These are phyloP conservation scores for Malassezia furfur DNA, from an alignment of 1,284 basidiomycete species.

Conservation along the genomic window DNA sequence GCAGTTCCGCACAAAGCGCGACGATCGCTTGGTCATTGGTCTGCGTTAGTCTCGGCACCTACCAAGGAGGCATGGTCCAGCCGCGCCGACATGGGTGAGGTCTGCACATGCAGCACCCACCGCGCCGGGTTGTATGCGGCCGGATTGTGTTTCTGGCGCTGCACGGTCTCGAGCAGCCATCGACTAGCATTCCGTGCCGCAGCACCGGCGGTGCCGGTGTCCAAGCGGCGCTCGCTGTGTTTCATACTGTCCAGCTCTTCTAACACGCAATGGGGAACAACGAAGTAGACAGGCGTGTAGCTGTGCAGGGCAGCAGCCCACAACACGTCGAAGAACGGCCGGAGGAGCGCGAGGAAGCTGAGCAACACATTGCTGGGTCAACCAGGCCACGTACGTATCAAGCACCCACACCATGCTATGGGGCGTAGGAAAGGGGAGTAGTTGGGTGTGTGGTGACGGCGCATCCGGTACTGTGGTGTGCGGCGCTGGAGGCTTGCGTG, in stretches of 20 bases:
- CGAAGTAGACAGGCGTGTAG: not conserved
- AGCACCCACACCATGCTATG: conserved; percentile 7
- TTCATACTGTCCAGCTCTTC: conserved; percentile 17
- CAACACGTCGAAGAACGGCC: not conserved
- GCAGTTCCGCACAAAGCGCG: conserved; percentile 7
- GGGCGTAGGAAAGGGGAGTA: not conserved
- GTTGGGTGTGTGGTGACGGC: too few species aligned
- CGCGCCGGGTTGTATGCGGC: not conserved
- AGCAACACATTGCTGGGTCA: conserved; percentile 10
- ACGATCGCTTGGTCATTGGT: conserved; percentile 18
- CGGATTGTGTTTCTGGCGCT: conserved; percentile 6
- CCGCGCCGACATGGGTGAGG: not conserved
- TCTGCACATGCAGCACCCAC: conserved; percentile 15
- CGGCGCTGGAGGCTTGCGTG: too few species aligned
- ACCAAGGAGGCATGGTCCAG: conserved; percentile 1
- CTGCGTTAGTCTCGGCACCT: not conserved
- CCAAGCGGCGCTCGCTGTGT: not conserved
- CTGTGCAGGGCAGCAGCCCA: not conserved
- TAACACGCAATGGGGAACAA: conserved; percentile 12
- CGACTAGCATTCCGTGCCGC: conserved; percentile 8
- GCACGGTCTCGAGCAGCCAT: conserved; percentile 13
- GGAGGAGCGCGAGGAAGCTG: not conserved
- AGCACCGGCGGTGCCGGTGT: not conserved
- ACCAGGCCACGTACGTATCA: conserved; percentile 9
- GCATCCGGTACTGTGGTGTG: too few species aligned